A percentile compares a stretch with the other conserved stretches of the same genome.
phyloP scores from a whole-genome alignment of 164 flowering plant species.

The Magnolia changhungtana region DNA sequence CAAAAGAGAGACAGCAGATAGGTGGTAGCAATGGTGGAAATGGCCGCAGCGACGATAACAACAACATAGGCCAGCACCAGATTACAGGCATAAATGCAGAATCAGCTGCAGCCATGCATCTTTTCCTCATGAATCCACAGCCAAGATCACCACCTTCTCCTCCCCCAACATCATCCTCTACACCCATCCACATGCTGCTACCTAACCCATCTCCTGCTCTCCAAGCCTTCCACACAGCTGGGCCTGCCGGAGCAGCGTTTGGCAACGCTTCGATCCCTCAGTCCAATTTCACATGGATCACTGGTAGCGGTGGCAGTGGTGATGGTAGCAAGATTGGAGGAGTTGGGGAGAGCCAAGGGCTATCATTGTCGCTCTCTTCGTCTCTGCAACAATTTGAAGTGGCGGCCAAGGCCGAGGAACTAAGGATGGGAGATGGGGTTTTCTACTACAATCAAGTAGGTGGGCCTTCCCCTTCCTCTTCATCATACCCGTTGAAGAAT shows the following conservation, averaged over 20 bases:
- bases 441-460: constrained; percentile 35
- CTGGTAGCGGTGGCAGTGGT: constrained; percentile 6
- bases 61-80: constrained; percentile 34
- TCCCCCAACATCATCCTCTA: constrained; percentile 25
- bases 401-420: constrained; percentile 70
- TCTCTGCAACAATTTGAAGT: constrained; percentile 61
- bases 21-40: neutral
- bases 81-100: constrained; percentile 61
- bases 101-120: constrained; percentile 92
- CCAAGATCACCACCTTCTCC: constrained; percentile 48
- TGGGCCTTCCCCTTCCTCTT: constrained; percentile 21
- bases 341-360: constrained; percentile 55
- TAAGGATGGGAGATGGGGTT: constrained; percentile 56
- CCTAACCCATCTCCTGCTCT: constrained; percentile 38
- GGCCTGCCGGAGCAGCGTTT: neutral
- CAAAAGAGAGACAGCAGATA: constrained; percentile 20
- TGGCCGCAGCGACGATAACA: constrained; percentile 21
- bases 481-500: constrained; percentile 35
- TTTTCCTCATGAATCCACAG: constrained; percentile 78
- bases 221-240: constrained; percentile 23
- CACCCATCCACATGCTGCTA: constrained; percentile 52
- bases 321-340: constrained; percentile 30
- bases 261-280: constrained; percentile 4
- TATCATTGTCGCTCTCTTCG: constrained; percentile 65
- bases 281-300: constrained; percentile 29